These are phyloP conservation scores for Ganoderma sp. DNA, from an alignment of 1,284 basidiomycete genomes.

Conservation along the genomic window DNA sequence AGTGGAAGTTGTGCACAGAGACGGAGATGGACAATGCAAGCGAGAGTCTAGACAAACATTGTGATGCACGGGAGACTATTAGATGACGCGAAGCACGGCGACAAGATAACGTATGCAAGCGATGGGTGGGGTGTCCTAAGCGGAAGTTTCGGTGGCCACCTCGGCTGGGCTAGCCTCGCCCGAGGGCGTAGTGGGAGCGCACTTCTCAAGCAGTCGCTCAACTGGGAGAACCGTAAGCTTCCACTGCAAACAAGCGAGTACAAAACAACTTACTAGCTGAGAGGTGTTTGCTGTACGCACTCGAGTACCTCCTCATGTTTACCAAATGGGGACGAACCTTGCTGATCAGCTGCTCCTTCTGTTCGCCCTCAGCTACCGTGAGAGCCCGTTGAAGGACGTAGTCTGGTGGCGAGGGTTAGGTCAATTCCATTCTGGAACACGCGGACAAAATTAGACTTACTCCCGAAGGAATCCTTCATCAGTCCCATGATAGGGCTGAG, in stretches of 20 bases:
- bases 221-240: conserved; percentile 47
- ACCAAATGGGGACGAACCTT: conserved; percentile 71
- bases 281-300: conserved; percentile 79
- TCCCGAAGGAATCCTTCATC: conserved; percentile 93
- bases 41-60: conserved; percentile 7
- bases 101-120: conserved; percentile 24
- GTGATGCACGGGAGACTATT: conserved; percentile 10
- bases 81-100: conserved; percentile 15
- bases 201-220: conserved; percentile 67
- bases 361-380: conserved; percentile 71
- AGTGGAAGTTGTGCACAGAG: conserved; percentile 2
- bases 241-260: conserved; percentile 15
- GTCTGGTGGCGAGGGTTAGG: conserved; percentile 51
- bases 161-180: conserved; percentile 16
- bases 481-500: conserved; percentile 72
- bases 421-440: background rate
- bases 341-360: conserved; percentile 67
- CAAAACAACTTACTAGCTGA: conserved; percentile 65
- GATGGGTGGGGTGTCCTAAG: conserved; percentile 24
- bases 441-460: conserved; percentile 51
- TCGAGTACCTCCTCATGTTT: conserved; percentile 73
- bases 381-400: conserved; percentile 84
- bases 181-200: conserved; percentile 20
- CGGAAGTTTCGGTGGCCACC: conserved; percentile 24
- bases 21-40: conserved; percentile 16